phyloP scores from a whole-genome alignment of 257 asterid species.

The Apocynum venetum region DNA sequence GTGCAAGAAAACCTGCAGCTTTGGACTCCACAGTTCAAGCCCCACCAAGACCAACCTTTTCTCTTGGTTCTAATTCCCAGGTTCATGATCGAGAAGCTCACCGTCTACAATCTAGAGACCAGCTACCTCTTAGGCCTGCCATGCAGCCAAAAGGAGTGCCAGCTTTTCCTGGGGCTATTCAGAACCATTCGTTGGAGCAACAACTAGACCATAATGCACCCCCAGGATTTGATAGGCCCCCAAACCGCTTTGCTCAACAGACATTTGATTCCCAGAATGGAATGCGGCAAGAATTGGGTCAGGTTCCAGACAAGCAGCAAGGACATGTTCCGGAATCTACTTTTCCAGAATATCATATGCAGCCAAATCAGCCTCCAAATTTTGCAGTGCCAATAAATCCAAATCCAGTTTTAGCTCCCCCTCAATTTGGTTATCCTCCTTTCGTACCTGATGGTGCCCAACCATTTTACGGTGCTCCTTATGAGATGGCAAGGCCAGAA shows the following conservation, averaged over 20 bases:
- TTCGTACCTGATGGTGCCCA: slow-evolving; percentile 62
- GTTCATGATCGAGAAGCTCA: slow-evolving; percentile 52
- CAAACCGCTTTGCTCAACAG: slow-evolving; percentile 61
- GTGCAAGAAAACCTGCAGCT: slow-evolving; percentile 65
- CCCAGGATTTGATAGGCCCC: slow-evolving; percentile 55
- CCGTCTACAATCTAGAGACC: slow-evolving; percentile 53
- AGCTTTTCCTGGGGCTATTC: slow-evolving; percentile 56
- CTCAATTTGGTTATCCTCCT: slow-evolving; percentile 66
- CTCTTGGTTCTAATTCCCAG: slow-evolving; percentile 65
- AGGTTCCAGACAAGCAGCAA: slow-evolving; percentile 34
- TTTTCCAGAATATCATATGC: slow-evolving; percentile 26
- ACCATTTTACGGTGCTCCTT: slow-evolving; percentile 56
- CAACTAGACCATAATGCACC: slow-evolving; percentile 47
- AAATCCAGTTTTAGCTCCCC: slow-evolving; percentile 44
- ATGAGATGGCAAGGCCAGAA: slow-evolving; percentile 59
- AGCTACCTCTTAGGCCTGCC: slow-evolving; percentile 46
- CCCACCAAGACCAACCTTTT: slow-evolving; percentile 54
- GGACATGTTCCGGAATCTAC: slow-evolving; percentile 22
- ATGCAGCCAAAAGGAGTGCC: slow-evolving; percentile 45
- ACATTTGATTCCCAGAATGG: slow-evolving; percentile 50
- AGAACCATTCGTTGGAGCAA: slow-evolving; percentile 57
- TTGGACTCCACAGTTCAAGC: slow-evolving; percentile 94
- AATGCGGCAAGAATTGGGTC: slow-evolving; percentile 49
- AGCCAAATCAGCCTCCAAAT: slow-evolving; percentile 33
- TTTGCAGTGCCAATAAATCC: slow-evolving; percentile 43